Percentiles rank a stretch among this genome's conserved stretches.
These are phyloP conservation scores for Leccinum incarnatum DNA, from an alignment of 768 basidiomycete genomes.

Conservation along the genomic window DNA sequence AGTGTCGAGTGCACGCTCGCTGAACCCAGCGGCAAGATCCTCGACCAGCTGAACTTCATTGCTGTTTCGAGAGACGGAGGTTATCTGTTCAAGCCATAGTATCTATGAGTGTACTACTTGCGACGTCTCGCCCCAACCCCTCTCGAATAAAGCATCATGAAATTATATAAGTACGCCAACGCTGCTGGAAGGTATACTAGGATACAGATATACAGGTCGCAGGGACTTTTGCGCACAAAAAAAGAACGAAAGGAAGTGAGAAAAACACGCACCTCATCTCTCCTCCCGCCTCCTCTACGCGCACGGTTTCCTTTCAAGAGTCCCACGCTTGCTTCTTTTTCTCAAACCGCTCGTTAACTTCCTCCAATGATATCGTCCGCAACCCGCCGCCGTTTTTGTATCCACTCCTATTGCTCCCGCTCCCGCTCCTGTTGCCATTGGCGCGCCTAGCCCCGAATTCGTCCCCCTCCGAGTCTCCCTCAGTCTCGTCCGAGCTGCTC, in stretches of 20 bases:
- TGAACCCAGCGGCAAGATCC: constrained; percentile 49
- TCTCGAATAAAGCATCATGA: constrained; percentile 2
- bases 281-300: not conserved
- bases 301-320: not conserved
- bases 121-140: not conserved
- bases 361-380: constrained; percentile 29
- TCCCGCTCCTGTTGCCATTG: not conserved
- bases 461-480: constrained; percentile 32
- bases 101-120: not conserved
- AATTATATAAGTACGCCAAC: constrained; percentile 12
- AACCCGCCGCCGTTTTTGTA: constrained; percentile 13
- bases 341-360: constrained; percentile 23
- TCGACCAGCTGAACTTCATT: constrained; percentile 64
- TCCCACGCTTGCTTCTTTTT: constrained; percentile 18
- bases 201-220: constrained; percentile 4
- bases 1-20: constrained; percentile 69
- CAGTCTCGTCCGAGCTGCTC: constrained; percentile 34
- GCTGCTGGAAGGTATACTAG: constrained; percentile 19
- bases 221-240: not conserved
- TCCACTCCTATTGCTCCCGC: constrained; percentile 8
- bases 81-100: constrained; percentile 47
- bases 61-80: constrained; percentile 69
- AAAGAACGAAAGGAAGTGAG: not conserved
- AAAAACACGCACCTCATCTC: not conserved
- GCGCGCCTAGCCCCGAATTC: constrained; percentile 24